phyloP scores from a whole-genome alignment of 257 asterid genomes.

The Petunia axillaris region DNA sequence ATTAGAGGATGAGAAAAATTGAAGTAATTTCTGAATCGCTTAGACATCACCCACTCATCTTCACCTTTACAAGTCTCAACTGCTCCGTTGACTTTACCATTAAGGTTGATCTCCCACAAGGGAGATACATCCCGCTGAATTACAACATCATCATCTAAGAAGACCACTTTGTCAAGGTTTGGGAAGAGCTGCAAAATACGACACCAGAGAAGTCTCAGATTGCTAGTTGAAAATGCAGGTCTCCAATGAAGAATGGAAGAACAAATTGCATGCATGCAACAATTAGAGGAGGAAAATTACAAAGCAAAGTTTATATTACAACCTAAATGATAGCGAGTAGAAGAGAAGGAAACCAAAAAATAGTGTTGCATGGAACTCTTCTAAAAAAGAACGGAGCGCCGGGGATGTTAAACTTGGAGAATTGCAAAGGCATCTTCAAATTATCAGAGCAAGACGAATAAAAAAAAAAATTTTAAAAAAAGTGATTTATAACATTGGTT shows the following conservation, averaged over 20 bases:
- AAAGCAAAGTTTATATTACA: background rate
- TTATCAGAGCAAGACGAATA: conserved; percentile 17
- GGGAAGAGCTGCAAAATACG: conserved; percentile 85
- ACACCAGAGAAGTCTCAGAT: conserved; percentile 31
- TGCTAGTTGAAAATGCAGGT: conserved; percentile 24
- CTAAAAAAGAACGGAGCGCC: background rate
- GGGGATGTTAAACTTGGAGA: background rate
- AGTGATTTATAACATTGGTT: background rate
- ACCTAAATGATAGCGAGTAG: background rate
- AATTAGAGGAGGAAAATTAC: background rate
- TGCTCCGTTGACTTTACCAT: conserved; percentile 97
- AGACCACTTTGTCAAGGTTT: conserved; percentile 92
- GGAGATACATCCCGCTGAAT: conserved; percentile 91
- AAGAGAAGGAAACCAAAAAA: background rate
- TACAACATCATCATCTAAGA: conserved; percentile 96
- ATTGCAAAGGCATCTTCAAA: background rate
- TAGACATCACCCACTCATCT: conserved; percentile 98
- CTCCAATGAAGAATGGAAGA: background rate
- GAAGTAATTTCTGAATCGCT: conserved; percentile 87
- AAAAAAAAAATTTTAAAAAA: background rate
- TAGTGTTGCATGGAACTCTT: background rate
- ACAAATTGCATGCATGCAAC: background rate
- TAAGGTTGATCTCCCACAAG: conserved; percentile 85
- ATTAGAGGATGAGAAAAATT: conserved; percentile 92
- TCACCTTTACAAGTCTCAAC: conserved; percentile 99